phyloP scores from a whole-genome alignment of 345 rosid genomes.

The Cardiospermum halicacabum region DNA sequence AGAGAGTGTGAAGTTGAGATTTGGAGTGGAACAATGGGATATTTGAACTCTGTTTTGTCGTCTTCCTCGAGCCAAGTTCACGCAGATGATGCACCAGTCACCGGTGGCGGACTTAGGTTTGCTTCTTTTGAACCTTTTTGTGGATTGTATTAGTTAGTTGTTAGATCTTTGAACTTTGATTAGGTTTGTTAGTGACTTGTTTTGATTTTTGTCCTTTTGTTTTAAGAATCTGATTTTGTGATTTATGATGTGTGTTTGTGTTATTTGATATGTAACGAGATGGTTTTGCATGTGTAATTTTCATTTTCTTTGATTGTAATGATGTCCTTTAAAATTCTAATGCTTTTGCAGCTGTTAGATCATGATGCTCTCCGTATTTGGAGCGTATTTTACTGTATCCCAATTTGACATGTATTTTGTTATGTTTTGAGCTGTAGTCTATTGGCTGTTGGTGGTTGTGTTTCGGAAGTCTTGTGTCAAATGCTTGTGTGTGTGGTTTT shows the following conservation, averaged over 20 bases:
- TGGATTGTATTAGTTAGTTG: conserved; percentile 11
- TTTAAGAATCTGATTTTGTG: not conserved
- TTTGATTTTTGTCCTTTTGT: not conserved
- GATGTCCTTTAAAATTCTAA: conserved; percentile 1
- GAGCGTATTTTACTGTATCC: not conserved
- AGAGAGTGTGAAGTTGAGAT: conserved; percentile 16
- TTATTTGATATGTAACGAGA: not conserved
- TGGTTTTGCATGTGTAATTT: conserved; percentile 6
- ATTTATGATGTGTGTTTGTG: not conserved
- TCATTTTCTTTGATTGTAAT: not conserved
- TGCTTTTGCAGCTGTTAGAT: conserved; percentile 4
- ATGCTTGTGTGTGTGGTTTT: conserved; percentile 5
- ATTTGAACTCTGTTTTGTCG: conserved; percentile 71
- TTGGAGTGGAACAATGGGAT: conserved; percentile 47
- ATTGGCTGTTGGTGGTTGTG: not conserved
- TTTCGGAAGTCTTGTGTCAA: not conserved
- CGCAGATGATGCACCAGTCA: conserved; percentile 70
- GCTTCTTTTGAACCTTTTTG: not conserved
- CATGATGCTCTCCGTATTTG: not conserved
- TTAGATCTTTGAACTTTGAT: conserved; percentile 11
- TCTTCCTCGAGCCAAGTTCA: conserved; percentile 72
- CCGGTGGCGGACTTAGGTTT: conserved; percentile 96
- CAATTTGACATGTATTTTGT: not conserved
- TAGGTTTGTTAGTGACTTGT: not conserved
- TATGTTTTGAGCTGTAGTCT: conserved; percentile 9